phyloP scores from a whole-genome alignment of 2,329 filamentous ascomycete species.

The Lojkania enalia region DNA sequence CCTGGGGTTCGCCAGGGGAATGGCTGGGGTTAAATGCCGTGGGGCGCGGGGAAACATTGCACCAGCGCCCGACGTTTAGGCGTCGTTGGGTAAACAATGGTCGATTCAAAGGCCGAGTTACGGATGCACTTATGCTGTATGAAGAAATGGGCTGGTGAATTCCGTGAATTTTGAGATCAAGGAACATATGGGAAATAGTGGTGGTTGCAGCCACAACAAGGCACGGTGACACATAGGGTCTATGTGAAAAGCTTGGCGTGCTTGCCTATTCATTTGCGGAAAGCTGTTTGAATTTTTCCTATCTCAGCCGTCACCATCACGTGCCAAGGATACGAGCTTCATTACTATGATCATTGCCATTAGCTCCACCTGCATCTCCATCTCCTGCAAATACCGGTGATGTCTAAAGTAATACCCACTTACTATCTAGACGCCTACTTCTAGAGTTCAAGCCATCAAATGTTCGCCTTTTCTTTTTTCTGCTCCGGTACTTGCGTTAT shows the following conservation, averaged over 20 bases:
- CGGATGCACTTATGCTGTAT: no score
- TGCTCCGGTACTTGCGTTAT: constrained; percentile 66
- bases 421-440: neutral
- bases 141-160: no score
- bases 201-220: neutral
- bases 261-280: neutral
- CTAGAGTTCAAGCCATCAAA: constrained; percentile 17
- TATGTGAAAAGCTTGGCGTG: neutral
- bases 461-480: constrained; percentile 45
- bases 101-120: neutral
- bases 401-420: neutral
- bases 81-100: neutral
- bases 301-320: no score
- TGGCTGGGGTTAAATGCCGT: neutral
- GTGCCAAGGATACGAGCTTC: no score
- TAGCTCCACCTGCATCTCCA: neutral
- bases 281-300: constrained; percentile 1
- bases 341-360: no score
- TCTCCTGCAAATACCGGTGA: neutral
- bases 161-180: neutral
- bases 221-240: neutral
- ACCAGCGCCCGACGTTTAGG: neutral
- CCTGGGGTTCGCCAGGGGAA: neutral
- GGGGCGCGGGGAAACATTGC: constrained; percentile 1
- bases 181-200: neutral